Base-by-base conservation (phyloP, 2,329 filamentous ascomycete species). In the Penicillium sp. region DNA sequence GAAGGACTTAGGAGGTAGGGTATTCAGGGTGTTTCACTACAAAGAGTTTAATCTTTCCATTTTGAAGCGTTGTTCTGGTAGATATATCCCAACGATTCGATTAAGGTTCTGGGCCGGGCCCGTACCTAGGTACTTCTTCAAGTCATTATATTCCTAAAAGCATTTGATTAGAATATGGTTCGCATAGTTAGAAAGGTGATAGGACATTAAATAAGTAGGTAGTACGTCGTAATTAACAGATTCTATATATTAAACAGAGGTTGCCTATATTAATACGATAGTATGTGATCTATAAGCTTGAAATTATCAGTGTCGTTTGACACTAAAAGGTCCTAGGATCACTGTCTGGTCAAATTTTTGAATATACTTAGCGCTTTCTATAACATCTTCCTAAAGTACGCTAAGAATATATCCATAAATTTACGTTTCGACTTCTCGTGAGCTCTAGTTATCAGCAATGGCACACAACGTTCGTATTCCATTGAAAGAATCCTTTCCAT, bases 1-100 rank as follows among this genome's bases (percentile, higher is more conserved):
- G 52, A 44, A 59, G 52, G 14, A 51, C 34, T 38, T 58, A 36
- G 47, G 46, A 43, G 36, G 10, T 36, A 9, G 51, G 49, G 50
- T 57, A 16, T 32, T 59, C 49, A 3, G 52, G 54, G 32, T 57
- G 29, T 37, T 58, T 58, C 18, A 59, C 54, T 43, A 59, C 57
- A 41, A 40, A 59, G 11, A 59, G 49, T 14, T 59, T 44, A 39
- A 60, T 60, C 52, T 31, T 58, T 56, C 54, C 42, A 61, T 51
- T 58, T 59, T n/a, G 59, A 42, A 0, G 48, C 36, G 37, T 59
- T 49, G 11, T 53, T 54, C 18, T 18, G 37, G 22, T 41, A 28
- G 8, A 54, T 42, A 29, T 60, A 58, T n/a, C 49, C 49, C 1
- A 40, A 47, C 13, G 49, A 52, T 37, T 52, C 40, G 13, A 58